phyloP scores from a whole-genome alignment of 768 basidiomycete species.

The Atractiella rhizophila region DNA sequence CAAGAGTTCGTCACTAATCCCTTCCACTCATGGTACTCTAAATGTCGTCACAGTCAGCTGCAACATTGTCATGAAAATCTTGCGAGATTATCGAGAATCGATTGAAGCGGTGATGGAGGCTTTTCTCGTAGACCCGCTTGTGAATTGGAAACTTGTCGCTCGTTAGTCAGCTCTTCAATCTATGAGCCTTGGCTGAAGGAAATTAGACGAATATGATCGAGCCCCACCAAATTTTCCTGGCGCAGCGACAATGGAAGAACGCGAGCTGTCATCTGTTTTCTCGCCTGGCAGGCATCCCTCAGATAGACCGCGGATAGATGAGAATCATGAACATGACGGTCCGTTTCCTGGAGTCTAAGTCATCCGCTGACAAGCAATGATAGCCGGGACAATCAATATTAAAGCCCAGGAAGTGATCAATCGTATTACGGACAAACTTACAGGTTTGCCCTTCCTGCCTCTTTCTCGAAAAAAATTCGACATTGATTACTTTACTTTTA shows the following conservation, averaged over 20 bases:
- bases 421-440: constrained; percentile 82
- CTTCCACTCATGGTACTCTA: too few species aligned
- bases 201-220: too few species aligned
- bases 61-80: constrained; percentile 63
- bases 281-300: constrained; percentile 2
- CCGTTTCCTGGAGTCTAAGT: constrained; percentile 13
- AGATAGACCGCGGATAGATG: constrained; percentile 28
- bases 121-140: constrained; percentile 91
- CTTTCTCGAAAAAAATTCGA: too few species aligned
- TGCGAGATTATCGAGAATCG: constrained; percentile 94
- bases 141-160: constrained; percentile 30
- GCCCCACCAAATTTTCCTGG: too few species aligned
- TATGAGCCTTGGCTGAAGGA: too few species aligned
- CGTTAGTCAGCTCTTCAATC: not conserved
- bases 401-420: constrained; percentile 75
- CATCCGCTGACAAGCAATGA: constrained; percentile 22
- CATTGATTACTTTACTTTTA: not conserved
- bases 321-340: constrained; percentile 85
- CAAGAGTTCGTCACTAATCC: too few species aligned
- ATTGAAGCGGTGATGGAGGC: constrained; percentile 96
- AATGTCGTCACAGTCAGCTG: constrained; percentile 29
- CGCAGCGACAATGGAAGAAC: too few species aligned
- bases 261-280: not conserved
- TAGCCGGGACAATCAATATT: constrained; percentile 53
- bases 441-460: constrained; percentile 25